Percentiles rank a stretch among this genome's conserved stretches.
phyloP scores from a whole-genome alignment of 352 stramenopile genomes.

The Pythium brachiatum region DNA sequence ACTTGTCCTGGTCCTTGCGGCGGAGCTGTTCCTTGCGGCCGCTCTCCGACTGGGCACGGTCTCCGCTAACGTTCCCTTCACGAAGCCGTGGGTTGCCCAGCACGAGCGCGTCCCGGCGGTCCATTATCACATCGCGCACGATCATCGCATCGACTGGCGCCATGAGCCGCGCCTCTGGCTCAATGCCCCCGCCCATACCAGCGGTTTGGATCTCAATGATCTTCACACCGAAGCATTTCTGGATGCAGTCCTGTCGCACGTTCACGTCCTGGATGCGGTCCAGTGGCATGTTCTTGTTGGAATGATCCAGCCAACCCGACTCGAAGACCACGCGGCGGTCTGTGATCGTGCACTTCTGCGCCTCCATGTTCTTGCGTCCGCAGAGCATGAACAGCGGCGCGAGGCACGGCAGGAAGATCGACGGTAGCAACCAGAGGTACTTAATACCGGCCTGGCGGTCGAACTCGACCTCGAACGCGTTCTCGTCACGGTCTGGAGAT shows the following conservation, averaged over 20 bases:
- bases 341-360: constrained; percentile 39
- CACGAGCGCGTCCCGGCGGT: constrained; percentile 40
- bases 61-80: not conserved
- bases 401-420: constrained; percentile 15
- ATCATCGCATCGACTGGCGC: constrained; percentile 33
- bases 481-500: constrained; percentile 7
- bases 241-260: constrained; percentile 34
- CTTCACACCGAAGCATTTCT: constrained; percentile 35
- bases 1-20: not conserved
- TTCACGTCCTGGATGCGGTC: constrained; percentile 53
- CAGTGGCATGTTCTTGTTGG: constrained; percentile 40
- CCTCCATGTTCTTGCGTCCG: constrained; percentile 31
- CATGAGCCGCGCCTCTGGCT: constrained; percentile 30
- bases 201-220: constrained; percentile 44
- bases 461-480: constrained; percentile 17
- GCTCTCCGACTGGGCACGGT: not conserved
- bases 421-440: constrained; percentile 19
- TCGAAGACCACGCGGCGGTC: constrained; percentile 38
- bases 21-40: not conserved
- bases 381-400: constrained; percentile 22
- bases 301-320: constrained; percentile 39
- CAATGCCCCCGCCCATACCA: constrained; percentile 14
- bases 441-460: constrained; percentile 15
- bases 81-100: constrained; percentile 20
- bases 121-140: constrained; percentile 42